These are phyloP conservation scores for Phoenix dactylifera DNA, from an alignment of 176 grass and related monocot genomes.

Conservation along the genomic window DNA sequence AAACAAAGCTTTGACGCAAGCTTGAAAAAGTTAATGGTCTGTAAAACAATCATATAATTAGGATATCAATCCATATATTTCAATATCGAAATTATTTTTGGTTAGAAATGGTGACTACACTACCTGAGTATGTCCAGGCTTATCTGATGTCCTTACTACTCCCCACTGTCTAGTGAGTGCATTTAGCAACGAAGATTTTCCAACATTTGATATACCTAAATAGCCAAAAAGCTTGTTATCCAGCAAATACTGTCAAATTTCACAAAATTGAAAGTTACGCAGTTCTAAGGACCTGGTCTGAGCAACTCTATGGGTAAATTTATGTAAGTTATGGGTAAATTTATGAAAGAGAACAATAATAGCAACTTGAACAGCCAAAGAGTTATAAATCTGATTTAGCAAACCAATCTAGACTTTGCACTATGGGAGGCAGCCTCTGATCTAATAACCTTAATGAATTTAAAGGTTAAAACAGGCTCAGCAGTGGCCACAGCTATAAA, in stretches of 20 bases:
- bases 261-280: neutral
- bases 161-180: conserved; percentile 96
- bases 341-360: no score
- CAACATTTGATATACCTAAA: conserved; percentile 89
- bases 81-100: no score
- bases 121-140: conserved; percentile 95
- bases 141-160: conserved; percentile 90
- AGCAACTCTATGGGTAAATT: no score
- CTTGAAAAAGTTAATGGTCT: conserved; percentile 87
- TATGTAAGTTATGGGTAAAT: no score
- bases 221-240: neutral
- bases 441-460: no score
- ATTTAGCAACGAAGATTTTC: conserved; percentile 87
- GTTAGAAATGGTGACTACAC: neutral
- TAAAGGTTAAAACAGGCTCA: no score
- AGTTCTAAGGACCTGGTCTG: no score
- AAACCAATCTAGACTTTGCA: no score
- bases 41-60: conserved; percentile 13
- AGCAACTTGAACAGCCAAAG: no score
- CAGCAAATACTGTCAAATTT: neutral
- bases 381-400: no score
- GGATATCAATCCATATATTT: neutral
- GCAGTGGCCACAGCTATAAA: no score
- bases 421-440: no score
- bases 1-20: conserved; percentile 80